phyloP scores from a whole-genome alignment of 495 filamentous ascomycete genomes.

The Penicillium angulare region DNA sequence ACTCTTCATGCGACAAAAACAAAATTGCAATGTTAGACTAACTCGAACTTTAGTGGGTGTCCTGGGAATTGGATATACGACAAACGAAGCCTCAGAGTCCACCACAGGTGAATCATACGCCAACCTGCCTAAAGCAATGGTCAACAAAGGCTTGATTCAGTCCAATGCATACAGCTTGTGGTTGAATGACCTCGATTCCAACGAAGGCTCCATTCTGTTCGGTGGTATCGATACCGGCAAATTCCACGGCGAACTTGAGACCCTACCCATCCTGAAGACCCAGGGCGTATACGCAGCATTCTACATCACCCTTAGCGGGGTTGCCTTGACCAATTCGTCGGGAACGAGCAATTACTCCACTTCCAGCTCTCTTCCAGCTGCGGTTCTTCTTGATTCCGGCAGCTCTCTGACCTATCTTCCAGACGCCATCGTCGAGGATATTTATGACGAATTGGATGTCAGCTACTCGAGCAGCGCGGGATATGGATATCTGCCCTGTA shows the following conservation, averaged over 20 bases:
- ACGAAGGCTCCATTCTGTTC: constrained; percentile 81
- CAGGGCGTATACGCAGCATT: constrained; percentile 67
- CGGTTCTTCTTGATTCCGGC: constrained; percentile 88
- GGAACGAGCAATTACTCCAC: constrained; percentile 43
- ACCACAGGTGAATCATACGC: constrained; percentile 62
- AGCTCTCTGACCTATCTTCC: constrained; percentile 88
- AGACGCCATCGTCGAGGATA: constrained; percentile 56
- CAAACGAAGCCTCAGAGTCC: constrained; percentile 78
- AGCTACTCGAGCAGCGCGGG: constrained; percentile 49
- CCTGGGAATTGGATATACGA: constrained; percentile 83
- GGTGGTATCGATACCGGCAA: constrained; percentile 86
- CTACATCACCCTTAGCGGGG: constrained; percentile 71
- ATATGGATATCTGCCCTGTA: constrained; percentile 72
- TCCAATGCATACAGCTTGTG: constrained; percentile 77
- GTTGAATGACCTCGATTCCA: constrained; percentile 57
- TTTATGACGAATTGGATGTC: constrained; percentile 66
- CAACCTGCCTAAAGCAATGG: constrained; percentile 77
- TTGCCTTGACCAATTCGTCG: constrained; percentile 49
- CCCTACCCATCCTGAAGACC: constrained; percentile 69
- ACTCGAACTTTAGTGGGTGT: constrained; percentile 61
- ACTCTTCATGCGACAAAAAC: neutral
- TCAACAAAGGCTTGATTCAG: constrained; percentile 65
- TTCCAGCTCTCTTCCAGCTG: constrained; percentile 54
- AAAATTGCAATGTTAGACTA: neutral
- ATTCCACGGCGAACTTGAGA: constrained; percentile 68